These are phyloP conservation scores for Isabelozyma heimii DNA, from an alignment of 805 yeast species.

Conservation along the genomic window DNA sequence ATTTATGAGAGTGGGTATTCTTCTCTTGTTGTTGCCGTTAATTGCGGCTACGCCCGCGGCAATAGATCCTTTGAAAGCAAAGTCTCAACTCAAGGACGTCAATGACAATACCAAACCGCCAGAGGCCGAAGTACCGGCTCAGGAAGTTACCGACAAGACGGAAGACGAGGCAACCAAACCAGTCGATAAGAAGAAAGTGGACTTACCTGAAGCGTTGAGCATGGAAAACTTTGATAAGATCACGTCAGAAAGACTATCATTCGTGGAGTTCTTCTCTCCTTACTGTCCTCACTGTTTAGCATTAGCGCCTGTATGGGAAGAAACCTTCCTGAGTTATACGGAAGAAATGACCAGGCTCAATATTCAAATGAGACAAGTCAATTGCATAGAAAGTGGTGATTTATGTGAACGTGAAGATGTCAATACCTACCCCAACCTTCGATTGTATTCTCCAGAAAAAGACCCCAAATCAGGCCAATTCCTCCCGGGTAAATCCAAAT, in stretches of 20 bases:
- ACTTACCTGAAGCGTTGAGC: constrained; percentile 28
- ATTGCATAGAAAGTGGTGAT: constrained; percentile 86
- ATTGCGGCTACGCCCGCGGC: background rate
- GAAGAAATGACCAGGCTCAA: constrained; percentile 42
- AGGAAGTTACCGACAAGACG: background rate
- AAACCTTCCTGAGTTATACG: constrained; percentile 51
- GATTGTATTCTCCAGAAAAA: constrained; percentile 63
- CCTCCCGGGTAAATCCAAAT: constrained; percentile 23
- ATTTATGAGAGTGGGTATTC: background rate
- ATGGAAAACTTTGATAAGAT: constrained; percentile 48
- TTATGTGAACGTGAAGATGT: constrained; percentile 70
- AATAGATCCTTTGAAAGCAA: background rate
- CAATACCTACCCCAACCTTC: constrained; percentile 63
- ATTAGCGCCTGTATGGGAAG: constrained; percentile 82
- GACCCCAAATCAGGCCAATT: constrained; percentile 22
- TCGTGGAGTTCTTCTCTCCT: constrained; percentile 90
- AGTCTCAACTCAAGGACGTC: background rate
- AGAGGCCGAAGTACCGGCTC: background rate
- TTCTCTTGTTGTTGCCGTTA: background rate
- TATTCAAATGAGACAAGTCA: constrained; percentile 68
- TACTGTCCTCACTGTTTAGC: constrained; percentile 79
- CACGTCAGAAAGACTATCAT: constrained; percentile 55
- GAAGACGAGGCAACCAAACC: background rate
- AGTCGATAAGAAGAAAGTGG: background rate
- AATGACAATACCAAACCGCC: background rate